Conservation (phyloP, 257 asterid species). For the Solanum verrucosum region DNA sequence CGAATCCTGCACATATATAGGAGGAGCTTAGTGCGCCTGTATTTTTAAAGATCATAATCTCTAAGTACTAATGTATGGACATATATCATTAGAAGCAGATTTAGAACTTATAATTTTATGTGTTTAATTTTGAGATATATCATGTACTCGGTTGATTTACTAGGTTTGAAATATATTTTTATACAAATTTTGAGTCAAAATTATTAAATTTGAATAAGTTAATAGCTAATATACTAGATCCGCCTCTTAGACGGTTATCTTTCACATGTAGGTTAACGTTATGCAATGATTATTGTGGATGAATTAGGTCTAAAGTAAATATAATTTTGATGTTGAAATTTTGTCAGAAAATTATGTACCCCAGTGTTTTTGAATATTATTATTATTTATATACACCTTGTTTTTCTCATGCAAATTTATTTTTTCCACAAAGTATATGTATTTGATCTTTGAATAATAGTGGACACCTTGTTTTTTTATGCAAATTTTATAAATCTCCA, state of each 20-base stretch:
- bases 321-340: neutral
- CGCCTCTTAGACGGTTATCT: neutral
- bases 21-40: neutral
- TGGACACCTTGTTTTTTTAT: neutral
- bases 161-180: neutral
- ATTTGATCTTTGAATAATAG: neutral
- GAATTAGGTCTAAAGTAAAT: neutral
- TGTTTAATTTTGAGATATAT: neutral
- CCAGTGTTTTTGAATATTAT: neutral
- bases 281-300: neutral
- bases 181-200: neutral
- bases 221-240: neutral
- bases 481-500: neutral
- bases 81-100: neutral
- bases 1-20: neutral
- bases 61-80: neutral
- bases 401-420: neutral
- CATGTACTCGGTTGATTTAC: neutral
- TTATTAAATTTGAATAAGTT: neutral
- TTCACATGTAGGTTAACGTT: neutral
- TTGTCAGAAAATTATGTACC: neutral
- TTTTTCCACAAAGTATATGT: neutral
- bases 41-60: neutral
- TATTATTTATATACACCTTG: neutral
- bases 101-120: neutral